A percentile compares a stretch with the other conserved stretches of the same genome.
These are phyloP conservation scores for Komagataella pseudopastoris DNA, from an alignment of 805 yeast species.

Conservation along the genomic window DNA sequence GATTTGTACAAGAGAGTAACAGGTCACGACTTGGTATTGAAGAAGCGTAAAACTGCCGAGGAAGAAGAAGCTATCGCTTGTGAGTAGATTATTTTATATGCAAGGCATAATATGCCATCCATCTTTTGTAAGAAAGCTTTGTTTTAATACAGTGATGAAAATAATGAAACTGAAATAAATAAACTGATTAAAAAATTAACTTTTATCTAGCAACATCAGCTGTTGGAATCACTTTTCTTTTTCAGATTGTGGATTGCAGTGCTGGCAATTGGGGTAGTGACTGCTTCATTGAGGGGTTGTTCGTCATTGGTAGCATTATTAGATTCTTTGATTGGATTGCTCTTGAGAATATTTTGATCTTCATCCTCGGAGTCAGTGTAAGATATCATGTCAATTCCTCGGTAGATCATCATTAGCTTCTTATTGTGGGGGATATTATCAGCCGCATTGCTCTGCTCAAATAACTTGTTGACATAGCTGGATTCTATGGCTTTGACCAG, in stretches of 20 bases:
- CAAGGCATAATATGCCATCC: neutral
- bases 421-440: constrained; percentile 13
- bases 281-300: neutral
- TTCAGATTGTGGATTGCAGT: neutral
- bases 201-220: neutral
- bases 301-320: neutral
- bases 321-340: neutral
- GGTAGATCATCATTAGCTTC: constrained; percentile 20
- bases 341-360: neutral
- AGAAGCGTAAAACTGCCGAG: constrained; percentile 57
- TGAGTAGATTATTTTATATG: constrained; percentile 4
- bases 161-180: neutral
- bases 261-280: neutral
- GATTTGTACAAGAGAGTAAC: constrained; percentile 85
- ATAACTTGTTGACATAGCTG: constrained; percentile 11
- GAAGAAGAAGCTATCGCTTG: constrained; percentile 40
- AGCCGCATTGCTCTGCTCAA: constrained; percentile 16
- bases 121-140: neutral
- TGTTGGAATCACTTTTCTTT: neutral
- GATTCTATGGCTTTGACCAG: constrained; percentile 17
- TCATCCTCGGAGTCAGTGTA: constrained; percentile 5
- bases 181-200: neutral
- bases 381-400: constrained; percentile 21
- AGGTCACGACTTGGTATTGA: constrained; percentile 82
- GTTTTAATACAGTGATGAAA: neutral